These are phyloP conservation scores for Mrakia frigida DNA, from an alignment of 768 basidiomycete genomes.

Conservation along the genomic window DNA sequence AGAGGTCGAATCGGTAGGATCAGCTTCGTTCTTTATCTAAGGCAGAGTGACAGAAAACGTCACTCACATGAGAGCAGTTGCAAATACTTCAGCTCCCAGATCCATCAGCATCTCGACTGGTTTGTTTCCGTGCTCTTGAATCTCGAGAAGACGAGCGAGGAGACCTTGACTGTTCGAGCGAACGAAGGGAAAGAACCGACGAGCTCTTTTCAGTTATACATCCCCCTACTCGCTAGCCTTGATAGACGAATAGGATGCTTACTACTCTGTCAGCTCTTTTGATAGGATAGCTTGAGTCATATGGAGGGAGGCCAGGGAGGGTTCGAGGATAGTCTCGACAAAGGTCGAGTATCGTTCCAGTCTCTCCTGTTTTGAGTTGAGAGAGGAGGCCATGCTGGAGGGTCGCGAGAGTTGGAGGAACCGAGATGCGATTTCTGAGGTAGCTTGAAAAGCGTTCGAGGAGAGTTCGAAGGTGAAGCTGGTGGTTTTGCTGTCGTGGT, in stretches of 20 bases:
- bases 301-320: background rate
- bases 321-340: background rate
- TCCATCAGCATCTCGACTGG: constrained; percentile 10
- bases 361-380: background rate
- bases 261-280: constrained; percentile 1
- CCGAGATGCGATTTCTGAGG: no score
- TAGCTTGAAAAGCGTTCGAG: no score
- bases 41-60: background rate
- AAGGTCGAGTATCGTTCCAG: background rate
- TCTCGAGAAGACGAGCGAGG: constrained; percentile 1
- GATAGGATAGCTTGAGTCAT: background rate
- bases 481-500: background rate
- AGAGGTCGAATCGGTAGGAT: background rate
- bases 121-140: background rate
- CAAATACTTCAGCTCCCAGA: background rate
- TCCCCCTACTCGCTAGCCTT: no score
- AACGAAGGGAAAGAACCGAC: background rate
- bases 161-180: background rate
- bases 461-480: no score
- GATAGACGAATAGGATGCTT: background rate
- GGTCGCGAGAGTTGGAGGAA: no score
- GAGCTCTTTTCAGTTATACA: background rate
- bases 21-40: background rate
- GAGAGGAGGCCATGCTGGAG: no score
- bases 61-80: background rate